Evolutionary conservation across 2,329 filamentous ascomycete genomes (phyloP), one percentile per base, ranked within the genome.

Genomic region (Epicoccum nigrum): DNA sequence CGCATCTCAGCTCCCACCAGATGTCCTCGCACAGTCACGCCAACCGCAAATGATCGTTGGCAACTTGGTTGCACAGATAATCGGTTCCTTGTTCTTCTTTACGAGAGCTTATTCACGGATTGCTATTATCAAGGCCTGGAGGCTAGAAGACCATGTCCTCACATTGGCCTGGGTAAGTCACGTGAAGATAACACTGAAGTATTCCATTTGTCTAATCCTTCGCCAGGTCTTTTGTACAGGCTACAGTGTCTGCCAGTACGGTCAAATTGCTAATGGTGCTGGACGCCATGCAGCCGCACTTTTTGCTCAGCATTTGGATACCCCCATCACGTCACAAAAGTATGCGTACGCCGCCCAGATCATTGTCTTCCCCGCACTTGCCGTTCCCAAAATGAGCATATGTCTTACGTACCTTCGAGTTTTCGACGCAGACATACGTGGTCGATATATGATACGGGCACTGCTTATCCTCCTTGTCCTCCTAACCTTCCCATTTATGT

Each of bases 371-470:
- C 39, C 50, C 7, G 60, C 54, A 3, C 58, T 65, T n/a, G 46
- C 57, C 2, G 8, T 58, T 8, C 47, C 59, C 4, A 65, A 64
- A 48, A 34, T 63, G 34, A 65, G 63, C 51, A 64, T 65, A 30
- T 64, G 63, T 23, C 51, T 60, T 11, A 53, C 53, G 13, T 65
- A 65, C 32, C 45, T 64, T 11, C 61, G 63, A 19, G 57, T 65
- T 19, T 64, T 65, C 46, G 56, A 53, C 45, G 32, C 42, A 5
- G 59, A 64, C 34, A 39, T 40, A 12, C 43, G 32, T 7, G 58
- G 59, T 4, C 57, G 63, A 4, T 50, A 33, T 16, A 48, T 63
- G 31, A 64, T 64, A 16, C 53, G 53, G 20, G 43, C 20, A 28
- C 28, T 58, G 11, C 44, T 60, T 7, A 34, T 59, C 13, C 27